These are phyloP conservation scores for Kalaharituber pfeilii DNA, from an alignment of 2,329 filamentous ascomycete genomes.

Conservation along the genomic window DNA sequence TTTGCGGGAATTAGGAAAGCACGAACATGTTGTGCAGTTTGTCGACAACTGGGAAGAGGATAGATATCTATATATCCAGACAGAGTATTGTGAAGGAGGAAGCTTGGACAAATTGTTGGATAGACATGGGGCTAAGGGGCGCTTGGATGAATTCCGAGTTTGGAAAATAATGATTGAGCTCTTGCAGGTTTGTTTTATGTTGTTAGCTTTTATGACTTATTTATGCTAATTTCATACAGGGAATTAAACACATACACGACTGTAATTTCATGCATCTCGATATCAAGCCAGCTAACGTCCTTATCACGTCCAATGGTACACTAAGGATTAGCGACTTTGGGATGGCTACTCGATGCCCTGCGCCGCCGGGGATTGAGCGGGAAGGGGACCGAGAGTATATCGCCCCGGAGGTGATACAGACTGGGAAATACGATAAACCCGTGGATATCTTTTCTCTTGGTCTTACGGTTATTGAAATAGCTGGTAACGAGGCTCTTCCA, in stretches of 20 bases:
- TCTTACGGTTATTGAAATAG: slow-evolving; percentile 85
- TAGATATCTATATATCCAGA: slow-evolving; percentile 78
- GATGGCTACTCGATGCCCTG: slow-evolving; percentile 63
- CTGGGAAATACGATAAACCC: slow-evolving; percentile 63
- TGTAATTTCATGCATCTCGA: slow-evolving; percentile 73
- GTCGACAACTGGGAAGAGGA: slow-evolving; percentile 69
- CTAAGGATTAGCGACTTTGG: slow-evolving; percentile 80
- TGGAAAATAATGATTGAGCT: slow-evolving; percentile 94
- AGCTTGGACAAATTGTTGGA: slow-evolving; percentile 72
- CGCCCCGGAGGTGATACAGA: slow-evolving; percentile 69
- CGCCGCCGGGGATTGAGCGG: slow-evolving; percentile 57
- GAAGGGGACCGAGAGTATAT: slow-evolving; percentile 96
- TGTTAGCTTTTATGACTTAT: neutral
- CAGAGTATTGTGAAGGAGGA: slow-evolving; percentile 89
- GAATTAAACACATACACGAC: slow-evolving; percentile 76
- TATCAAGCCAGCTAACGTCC: slow-evolving; percentile 67
- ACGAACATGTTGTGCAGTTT: slow-evolving; percentile 72
- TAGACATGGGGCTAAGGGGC: slow-evolving; percentile 64
- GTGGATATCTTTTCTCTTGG: slow-evolving; percentile 89
- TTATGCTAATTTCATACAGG: slow-evolving; percentile 36
- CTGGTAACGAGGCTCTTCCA: slow-evolving; percentile 80
- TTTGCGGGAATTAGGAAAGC: slow-evolving; percentile 56
- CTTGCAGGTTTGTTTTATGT: slow-evolving; percentile 45
- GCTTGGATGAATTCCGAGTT: slow-evolving; percentile 90
- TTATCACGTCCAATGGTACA: slow-evolving; percentile 63